Base-by-base conservation (phyloP, 2,329 filamentous ascomycete genomes). In the Sporothrix mexicana region DNA sequence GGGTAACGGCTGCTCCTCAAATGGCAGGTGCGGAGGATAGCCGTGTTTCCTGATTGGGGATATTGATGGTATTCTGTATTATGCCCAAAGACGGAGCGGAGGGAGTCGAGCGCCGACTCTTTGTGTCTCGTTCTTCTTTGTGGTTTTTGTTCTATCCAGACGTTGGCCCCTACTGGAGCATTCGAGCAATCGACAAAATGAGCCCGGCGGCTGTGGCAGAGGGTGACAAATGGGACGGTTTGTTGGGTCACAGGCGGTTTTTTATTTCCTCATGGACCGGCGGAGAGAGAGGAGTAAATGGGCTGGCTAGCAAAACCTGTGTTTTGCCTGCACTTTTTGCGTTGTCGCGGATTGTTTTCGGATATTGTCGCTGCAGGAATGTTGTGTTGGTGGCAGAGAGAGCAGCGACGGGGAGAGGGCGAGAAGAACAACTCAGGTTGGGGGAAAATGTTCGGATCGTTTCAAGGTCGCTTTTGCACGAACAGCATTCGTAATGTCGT, bases 171-270 rank as follows among this genome's bases (percentile, higher is more conserved):
- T 59, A 70, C 53, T 47, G 51, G 53, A 17, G 66, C 51, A 30
- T 47, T 45, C 53, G 53, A 30, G 53, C 20, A 23, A 20, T 43
- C 12, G 25, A 45, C 61, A 12, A 66, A 66, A 20, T 41, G 36
- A 7, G 10, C 17, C 10, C 61, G 61, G 61, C 41, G 61, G 41
- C 25, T 66, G 41, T 20, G 61, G 61, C 3, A 59, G 53, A 30
- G 30, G 30, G 23, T 5, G 76, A 77, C 30, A 15, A 53, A 59
- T 59, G 68, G 25, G 66, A 30, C 8, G 12, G 9, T 41, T 20
- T 13, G 51, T 41, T 51, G 49, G 67, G 67, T 69, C 67, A 15
- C 25, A 51, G 45, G 7, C 30, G 3, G 13, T 41, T 68, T 23
- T 17, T 53, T 41, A 23, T 23, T 55, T 41, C 47, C 20, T 69